Conservation (phyloP, 176 grass and related monocot genomes). For the Saccharum officinarum region DNA sequence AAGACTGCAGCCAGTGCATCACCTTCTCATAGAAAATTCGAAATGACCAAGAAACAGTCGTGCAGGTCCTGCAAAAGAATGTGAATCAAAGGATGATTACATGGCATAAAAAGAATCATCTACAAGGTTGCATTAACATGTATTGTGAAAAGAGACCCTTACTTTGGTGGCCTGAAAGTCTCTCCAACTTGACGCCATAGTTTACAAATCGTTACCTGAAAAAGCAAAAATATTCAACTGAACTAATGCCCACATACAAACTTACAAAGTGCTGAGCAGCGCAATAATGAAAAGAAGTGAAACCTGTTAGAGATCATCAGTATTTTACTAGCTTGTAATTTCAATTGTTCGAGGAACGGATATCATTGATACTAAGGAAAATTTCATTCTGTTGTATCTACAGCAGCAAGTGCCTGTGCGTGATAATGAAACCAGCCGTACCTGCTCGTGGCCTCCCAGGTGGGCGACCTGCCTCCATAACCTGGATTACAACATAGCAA, state of each 20-base stretch:
- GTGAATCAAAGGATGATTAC: constrained; percentile 14
- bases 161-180: constrained; percentile 98
- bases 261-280: background rate
- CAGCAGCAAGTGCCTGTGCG: background rate
- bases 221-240: constrained; percentile 9
- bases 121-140: background rate
- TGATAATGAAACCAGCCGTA: constrained; percentile 37
- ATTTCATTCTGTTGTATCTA: background rate
- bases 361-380: background rate
- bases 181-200: constrained; percentile 99
- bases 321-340: constrained; percentile 25
- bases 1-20: constrained; percentile 10
- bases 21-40: constrained; percentile 99
- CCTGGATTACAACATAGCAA: constrained; percentile 55
- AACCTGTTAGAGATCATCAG: background rate
- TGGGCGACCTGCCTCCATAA: constrained; percentile 95
- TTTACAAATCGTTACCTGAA: constrained; percentile 94
- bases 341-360: background rate
- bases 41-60: constrained; percentile 98
- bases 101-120: background rate
- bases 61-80: constrained; percentile 86
- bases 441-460: constrained; percentile 95
- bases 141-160: constrained; percentile 30
- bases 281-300: background rate
- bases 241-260: background rate